A percentile compares a stretch with the other conserved stretches of the same genome.
phyloP scores from a whole-genome alignment of 129 eudicot species.

The Centrapalus pauciflorus region DNA sequence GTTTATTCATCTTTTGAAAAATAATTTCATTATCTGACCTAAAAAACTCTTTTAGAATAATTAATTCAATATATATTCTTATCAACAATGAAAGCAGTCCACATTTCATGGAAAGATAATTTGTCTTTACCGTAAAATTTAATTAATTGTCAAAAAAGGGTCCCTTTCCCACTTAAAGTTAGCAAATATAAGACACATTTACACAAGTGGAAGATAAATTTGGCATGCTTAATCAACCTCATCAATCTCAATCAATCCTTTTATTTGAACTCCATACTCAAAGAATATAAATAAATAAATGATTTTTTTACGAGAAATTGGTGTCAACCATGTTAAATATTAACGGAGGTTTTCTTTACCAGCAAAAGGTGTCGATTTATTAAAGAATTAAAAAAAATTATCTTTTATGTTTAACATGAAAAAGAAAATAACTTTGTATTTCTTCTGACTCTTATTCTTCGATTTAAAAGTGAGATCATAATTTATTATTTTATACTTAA shows the following conservation, averaged over 20 bases:
- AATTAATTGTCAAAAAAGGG: conserved; percentile 1
- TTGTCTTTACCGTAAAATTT: conserved; percentile 10
- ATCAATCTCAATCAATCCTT: conserved; percentile 8
- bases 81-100: neutral
- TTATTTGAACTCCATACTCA: neutral
- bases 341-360: no score
- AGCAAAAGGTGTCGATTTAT: no score
- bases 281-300: neutral
- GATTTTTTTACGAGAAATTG: neutral
- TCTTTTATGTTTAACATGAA: no score
- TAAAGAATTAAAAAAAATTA: no score
- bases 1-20: neutral
- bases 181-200: neutral
- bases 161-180: neutral
- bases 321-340: no score
- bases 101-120: neutral
- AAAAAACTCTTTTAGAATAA: neutral
- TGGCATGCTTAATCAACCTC: conserved; percentile 7
- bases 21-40: neutral
- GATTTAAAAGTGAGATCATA: no score
- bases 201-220: neutral
- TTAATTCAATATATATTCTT: neutral
- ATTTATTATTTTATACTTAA: no score
- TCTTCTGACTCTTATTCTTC: no score
- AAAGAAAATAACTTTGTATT: no score